Conservation (phyloP, 2,329 filamentous ascomycete species). For the Ramularia collo-cygni region DNA sequence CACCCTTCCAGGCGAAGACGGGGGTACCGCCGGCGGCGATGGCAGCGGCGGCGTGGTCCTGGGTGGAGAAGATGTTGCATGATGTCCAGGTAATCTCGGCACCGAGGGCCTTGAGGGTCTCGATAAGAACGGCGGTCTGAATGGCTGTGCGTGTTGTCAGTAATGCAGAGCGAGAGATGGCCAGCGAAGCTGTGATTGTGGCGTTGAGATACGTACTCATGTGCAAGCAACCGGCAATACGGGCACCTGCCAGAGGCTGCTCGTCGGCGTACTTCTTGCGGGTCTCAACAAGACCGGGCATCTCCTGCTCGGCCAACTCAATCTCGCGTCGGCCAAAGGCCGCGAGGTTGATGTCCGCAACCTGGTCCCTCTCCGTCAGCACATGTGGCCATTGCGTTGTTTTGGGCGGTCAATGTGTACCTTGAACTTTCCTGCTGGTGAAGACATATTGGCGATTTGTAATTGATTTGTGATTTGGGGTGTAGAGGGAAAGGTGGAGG, state of each 20-base stretch:
- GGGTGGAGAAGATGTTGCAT: slow-evolving; percentile 99
- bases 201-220: slow-evolving; percentile 60
- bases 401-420: slow-evolving; percentile 7
- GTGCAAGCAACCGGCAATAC: slow-evolving; percentile 96
- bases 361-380: slow-evolving; percentile 32
- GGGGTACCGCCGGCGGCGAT: slow-evolving; percentile 91
- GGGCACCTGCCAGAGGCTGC: slow-evolving; percentile 89
- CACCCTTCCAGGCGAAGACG: slow-evolving; percentile 78
- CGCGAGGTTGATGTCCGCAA: slow-evolving; percentile 92
- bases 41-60: slow-evolving; percentile 95
- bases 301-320: slow-evolving; percentile 84
- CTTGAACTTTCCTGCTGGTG: slow-evolving; percentile 91
- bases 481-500: slow-evolving; percentile 9
- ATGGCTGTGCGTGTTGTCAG: slow-evolving; percentile 62
- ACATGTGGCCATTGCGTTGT: neutral
- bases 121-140: slow-evolving; percentile 98
- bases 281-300: slow-evolving; percentile 97
- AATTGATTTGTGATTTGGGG: slow-evolving; percentile 8
- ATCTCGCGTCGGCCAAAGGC: slow-evolving; percentile 99
- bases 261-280: slow-evolving; percentile 83
- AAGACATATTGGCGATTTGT: slow-evolving; percentile 49
- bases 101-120: slow-evolving; percentile 89
- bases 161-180: slow-evolving; percentile 1
- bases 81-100: slow-evolving; percentile 98
- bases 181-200: neutral